Base-by-base conservation (phyloP, 1,284 basidiomycete genomes). In the Cryptococcus jaspeensis region DNA sequence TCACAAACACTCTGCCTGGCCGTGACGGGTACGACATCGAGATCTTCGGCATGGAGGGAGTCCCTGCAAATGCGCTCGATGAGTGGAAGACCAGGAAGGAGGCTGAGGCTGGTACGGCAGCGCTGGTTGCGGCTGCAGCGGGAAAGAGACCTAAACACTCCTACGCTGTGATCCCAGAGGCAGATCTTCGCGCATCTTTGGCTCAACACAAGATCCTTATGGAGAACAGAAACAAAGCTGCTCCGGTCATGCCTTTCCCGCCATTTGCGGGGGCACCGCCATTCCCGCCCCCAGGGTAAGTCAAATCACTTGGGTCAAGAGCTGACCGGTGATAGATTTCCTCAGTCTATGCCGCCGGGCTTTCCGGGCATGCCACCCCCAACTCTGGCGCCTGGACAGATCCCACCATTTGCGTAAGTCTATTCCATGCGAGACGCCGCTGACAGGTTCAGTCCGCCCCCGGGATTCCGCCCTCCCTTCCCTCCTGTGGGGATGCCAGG, bases 41-140 rank as follows among this genome's bases (percentile, higher is more conserved):
- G 78, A 99, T 99, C 57, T 99, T 98, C 71, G 95, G 96, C 25
- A 99, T 99, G 96, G 94, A 95, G 73, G 95, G 95, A 58, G 92
- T 98, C 55, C 94, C 94, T 5, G 89, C 88, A 6, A 89, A 90
- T 39, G 95, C 97, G 75, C 84, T 96, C 32, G 91, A 87, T 28
- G 93, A 95, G 76, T 99, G 95, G 84, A 93, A 92, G 74, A 87
- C 90, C 56, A 86, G 88, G 69, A 96, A 92, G 74, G 92, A 93
- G 75, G 88, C 92, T 60, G 92, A 95, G 73, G 84, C 91, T 11
- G 93, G 93, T 40, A 66, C 69, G 4, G 84, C 93, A 22, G 85
- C 85, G 12, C 84, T 89, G 3, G 89, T 88, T 1, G 85, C 88
- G 2, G 90, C 89, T 58, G 85, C 85, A 9, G 66, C 69, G 28